Evolutionary conservation across 164 flowering plant species (phyloP), one percentile per base, ranked within the genome.

Genomic region (Chimonanthus praecox): DNA sequence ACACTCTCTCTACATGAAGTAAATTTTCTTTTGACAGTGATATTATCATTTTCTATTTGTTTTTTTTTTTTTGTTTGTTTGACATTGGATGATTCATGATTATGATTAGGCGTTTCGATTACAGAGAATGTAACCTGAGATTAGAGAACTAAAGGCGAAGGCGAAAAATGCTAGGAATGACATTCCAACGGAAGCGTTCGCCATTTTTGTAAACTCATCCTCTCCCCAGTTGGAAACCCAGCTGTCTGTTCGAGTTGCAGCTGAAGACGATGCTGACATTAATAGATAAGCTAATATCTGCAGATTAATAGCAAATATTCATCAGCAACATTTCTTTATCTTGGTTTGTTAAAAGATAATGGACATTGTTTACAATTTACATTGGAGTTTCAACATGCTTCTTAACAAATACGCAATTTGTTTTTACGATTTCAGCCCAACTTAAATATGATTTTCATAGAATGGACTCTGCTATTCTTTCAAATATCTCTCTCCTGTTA

Each of bases 191-290:
- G 99, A 91, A 13, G 95, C 98, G 75, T 81, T 88, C 0, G 94
- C 97, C 93, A 85, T 88, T 75, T 79, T 79, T 3, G 99, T 92
- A 84, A 94, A 92, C 76, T 85, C 85, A 64, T 94, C 99, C 71
- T 85, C 88, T 9, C 99, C 98, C 97, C 97, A 94, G 48, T 91
- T 89, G 6, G 87, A 74, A 65, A 81, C 80, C 97, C 95, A 91
- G 73, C 86, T 90, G 64, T 85, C 88, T 45, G 89, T 94, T 65
- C 97, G 82, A 3, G 97, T 84, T 33, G 97, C 99, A 9, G 97
- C 90, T 0, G 97, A 80, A 3, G 99, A 91, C 51, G 99, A 85
- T 67, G 99, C 90, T 16, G 99, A 94, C 71, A 92, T 84, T 73
- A 94, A 72, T 49, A 94, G 92, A 83, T 94, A 94, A 9, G 99